Conservation (phyloP, 768 basidiomycete species). For the Hemileccinum impolitum region DNA sequence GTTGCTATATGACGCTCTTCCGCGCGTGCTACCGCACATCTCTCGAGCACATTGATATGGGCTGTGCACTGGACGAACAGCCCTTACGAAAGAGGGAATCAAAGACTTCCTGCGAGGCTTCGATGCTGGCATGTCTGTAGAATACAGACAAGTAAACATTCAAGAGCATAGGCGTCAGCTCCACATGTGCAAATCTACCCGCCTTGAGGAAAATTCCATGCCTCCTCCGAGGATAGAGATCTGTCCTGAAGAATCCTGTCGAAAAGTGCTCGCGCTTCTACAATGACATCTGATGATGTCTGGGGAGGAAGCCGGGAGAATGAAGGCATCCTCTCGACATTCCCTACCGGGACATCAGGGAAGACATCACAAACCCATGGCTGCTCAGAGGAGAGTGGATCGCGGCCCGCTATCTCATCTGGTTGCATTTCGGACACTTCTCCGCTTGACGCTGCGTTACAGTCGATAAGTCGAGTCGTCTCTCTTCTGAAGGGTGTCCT, state of each 20-base stretch:
- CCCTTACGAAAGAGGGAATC: slow-evolving; percentile 44
- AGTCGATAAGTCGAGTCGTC: slow-evolving; percentile 42
- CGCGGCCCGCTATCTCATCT: neutral
- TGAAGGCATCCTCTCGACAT: slow-evolving; percentile 8
- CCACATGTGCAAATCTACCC: slow-evolving; percentile 55
- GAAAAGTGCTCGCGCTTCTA: slow-evolving; percentile 68
- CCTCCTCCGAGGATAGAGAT: neutral
- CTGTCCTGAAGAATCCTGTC: slow-evolving; percentile 51
- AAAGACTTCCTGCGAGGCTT: slow-evolving; percentile 48
- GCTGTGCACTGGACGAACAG: slow-evolving; percentile 10
- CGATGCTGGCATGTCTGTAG: slow-evolving; percentile 56
- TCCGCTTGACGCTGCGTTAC: neutral
- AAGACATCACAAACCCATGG: neutral
- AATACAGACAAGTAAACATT: slow-evolving; percentile 82
- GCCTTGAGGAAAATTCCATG: neutral
- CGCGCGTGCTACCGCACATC: slow-evolving; percentile 45
- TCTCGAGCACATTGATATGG: slow-evolving; percentile 66
- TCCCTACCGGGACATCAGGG: slow-evolving; percentile 4
- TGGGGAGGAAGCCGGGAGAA: slow-evolving; percentile 65
- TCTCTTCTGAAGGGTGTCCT: slow-evolving; percentile 61
- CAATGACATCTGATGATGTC: slow-evolving; percentile 64
- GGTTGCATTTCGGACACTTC: neutral
- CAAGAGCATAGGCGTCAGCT: slow-evolving; percentile 58
- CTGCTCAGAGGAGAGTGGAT: slow-evolving; percentile 5
- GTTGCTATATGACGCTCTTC: slow-evolving; percentile 48